These are phyloP conservation scores for Ocimum tenuiflorum DNA, from an alignment of 257 asterid genomes.

Conservation along the genomic window DNA sequence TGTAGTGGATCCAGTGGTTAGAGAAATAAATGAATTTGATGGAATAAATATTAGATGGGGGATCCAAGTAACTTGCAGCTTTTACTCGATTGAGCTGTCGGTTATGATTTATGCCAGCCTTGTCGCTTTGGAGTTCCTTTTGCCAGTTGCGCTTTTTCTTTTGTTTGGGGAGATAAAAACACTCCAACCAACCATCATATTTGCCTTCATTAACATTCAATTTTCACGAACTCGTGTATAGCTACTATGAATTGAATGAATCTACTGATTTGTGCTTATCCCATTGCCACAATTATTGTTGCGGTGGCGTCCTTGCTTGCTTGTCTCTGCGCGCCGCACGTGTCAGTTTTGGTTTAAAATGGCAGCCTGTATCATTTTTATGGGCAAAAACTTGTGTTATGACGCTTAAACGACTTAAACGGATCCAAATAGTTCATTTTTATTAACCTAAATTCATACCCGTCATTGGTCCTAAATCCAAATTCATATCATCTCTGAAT, in stretches of 20 bases:
- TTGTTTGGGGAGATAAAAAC: neutral
- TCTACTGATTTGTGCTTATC: conserved; percentile 4
- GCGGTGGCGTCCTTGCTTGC: neutral
- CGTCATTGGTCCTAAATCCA: no score
- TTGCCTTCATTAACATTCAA: neutral
- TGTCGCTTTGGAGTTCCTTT: conserved; percentile 11
- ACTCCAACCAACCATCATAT: neutral
- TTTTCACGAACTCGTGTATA: neutral
- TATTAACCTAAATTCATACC: no score
- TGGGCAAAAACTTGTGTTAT: no score
- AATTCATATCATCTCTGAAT: no score
- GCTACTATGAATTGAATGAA: conserved; percentile 6
- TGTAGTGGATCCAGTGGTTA: no score
- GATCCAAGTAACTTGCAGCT: conserved; percentile 27
- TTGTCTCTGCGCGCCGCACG: neutral
- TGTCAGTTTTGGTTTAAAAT: no score
- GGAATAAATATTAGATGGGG: conserved; percentile 8
- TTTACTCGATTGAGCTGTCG: conserved; percentile 23
- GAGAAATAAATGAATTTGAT: neutral
- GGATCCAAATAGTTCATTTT: no score
- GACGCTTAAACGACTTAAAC: no score
- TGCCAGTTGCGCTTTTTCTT: neutral
- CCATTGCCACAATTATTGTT: neutral
- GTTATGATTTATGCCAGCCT: conserved; percentile 30
- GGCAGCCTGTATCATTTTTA: no score